Percentiles rank a stretch among this genome's conserved stretches.
These are phyloP conservation scores for Lipomyces mesembrius DNA, from an alignment of 805 yeast genomes.

Conservation along the genomic window DNA sequence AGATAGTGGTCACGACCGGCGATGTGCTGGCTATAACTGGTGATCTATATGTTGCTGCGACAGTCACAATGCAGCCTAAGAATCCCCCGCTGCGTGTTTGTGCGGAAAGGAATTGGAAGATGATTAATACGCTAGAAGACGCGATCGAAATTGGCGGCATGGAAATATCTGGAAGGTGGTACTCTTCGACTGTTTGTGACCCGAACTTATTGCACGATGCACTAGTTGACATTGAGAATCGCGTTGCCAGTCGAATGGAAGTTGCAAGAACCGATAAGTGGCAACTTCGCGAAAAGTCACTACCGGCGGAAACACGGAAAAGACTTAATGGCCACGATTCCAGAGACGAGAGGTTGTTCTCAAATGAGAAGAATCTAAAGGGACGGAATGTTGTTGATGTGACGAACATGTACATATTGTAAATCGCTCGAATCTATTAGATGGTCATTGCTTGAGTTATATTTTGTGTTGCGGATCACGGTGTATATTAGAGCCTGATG, in stretches of 20 bases:
- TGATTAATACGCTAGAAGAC: constrained; percentile 1
- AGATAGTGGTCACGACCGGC: constrained; percentile 1
- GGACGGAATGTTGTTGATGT: background rate
- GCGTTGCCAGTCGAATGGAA: background rate
- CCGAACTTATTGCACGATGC: background rate
- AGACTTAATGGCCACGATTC: background rate
- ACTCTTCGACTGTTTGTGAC: constrained; percentile 6
- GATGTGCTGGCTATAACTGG: constrained; percentile 1
- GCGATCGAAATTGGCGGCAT: background rate
- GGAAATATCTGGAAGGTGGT: constrained; percentile 11
- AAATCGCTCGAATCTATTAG: too few relatives aligned
- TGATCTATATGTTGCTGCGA: background rate
- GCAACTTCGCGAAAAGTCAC: background rate
- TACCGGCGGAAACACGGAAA: background rate
- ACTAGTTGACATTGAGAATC: background rate
- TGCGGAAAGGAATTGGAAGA: constrained; percentile 11
- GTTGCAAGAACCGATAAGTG: background rate
- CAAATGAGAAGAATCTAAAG: background rate
- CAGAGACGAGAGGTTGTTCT: background rate
- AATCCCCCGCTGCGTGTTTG: constrained; percentile 6
- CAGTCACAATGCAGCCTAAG: constrained; percentile 2
- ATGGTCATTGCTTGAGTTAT: background rate
- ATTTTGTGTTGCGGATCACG: background rate
- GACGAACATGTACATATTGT: too few relatives aligned
- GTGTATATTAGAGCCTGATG: background rate